These are phyloP conservation scores for Debaryomyces subglobosus DNA, from an alignment of 1,139 yeast genomes.

Conservation along the genomic window DNA sequence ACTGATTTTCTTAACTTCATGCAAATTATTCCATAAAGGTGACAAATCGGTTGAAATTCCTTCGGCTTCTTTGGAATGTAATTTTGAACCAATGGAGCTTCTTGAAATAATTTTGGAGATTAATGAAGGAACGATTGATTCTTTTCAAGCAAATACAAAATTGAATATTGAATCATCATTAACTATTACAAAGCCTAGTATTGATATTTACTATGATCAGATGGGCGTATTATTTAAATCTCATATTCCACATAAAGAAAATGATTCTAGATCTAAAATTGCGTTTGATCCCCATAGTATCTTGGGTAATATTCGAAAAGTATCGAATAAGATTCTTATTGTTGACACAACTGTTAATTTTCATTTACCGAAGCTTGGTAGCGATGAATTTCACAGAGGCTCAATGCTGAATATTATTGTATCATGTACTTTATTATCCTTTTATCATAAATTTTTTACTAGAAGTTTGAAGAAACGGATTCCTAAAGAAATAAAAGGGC, in stretches of 20 bases:
- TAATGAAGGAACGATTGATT: neutral
- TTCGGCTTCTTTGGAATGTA: conserved; percentile 6
- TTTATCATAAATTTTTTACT: conserved; percentile 33
- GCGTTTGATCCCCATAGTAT: neutral
- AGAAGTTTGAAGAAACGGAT: conserved; percentile 22
- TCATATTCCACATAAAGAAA: conserved; percentile 10
- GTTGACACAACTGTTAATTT: conserved; percentile 35
- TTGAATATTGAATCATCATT: conserved; percentile 24
- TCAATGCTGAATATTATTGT: conserved; percentile 33
- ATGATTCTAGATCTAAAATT: conserved; percentile 7
- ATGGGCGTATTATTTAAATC: conserved; percentile 18
- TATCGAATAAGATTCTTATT: conserved; percentile 32
- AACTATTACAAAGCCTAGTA: conserved; percentile 34
- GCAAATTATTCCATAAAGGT: conserved; percentile 32
- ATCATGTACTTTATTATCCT: conserved; percentile 25
- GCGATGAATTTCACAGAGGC: conserved; percentile 30
- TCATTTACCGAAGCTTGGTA: conserved; percentile 36
- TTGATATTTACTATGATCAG: conserved; percentile 47
- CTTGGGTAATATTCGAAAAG: conserved; percentile 16
- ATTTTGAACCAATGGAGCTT: conserved; percentile 3
- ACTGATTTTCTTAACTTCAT: conserved; percentile 24
- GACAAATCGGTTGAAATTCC: conserved; percentile 42
- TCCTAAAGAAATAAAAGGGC: conserved; percentile 4
- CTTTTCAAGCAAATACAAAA: neutral
- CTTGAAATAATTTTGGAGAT: neutral